Conservation (phyloP, 352 stramenopile genomes). For the Globisporangium nodosum region DNA sequence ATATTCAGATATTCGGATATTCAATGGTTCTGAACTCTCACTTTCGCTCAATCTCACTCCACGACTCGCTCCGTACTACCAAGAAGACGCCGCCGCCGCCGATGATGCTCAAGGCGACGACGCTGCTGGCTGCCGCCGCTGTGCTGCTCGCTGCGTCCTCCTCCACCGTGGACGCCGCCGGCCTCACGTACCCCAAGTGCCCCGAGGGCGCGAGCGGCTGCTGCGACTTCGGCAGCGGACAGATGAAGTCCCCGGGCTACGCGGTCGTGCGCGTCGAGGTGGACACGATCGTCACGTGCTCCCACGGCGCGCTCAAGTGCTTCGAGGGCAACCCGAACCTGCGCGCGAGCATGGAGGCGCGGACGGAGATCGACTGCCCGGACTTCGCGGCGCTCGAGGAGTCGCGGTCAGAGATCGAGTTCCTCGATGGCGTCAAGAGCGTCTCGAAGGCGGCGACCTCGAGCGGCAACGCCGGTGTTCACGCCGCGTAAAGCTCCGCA, state of each 20-base stretch:
- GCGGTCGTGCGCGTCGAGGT: slow-evolving; percentile 38
- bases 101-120: not conserved
- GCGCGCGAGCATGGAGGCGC: slow-evolving; percentile 28
- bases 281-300: slow-evolving; percentile 64
- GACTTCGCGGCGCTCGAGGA: slow-evolving; percentile 62
- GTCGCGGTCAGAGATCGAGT: slow-evolving; percentile 44
- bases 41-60: not conserved
- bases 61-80: not conserved
- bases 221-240: slow-evolving; percentile 43
- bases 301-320: slow-evolving; percentile 42
- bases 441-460: slow-evolving; percentile 6
- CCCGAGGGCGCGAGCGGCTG: slow-evolving; percentile 31
- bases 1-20: not conserved
- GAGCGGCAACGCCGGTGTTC: slow-evolving; percentile 21
- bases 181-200: slow-evolving; percentile 54
- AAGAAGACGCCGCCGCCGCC: not conserved
- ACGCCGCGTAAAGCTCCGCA: slow-evolving; percentile 7
- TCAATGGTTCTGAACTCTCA: not conserved
- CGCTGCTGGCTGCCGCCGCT: slow-evolving; percentile 18
- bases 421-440: slow-evolving; percentile 32
- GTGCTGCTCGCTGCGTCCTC: slow-evolving; percentile 20
- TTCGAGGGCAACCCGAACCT: slow-evolving; percentile 53
- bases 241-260: slow-evolving; percentile 61
- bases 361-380: slow-evolving; percentile 38
- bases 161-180: slow-evolving; percentile 12